Conservation (phyloP, 2,329 filamentous ascomycete species). For the Colletotrichum paranaense region DNA sequence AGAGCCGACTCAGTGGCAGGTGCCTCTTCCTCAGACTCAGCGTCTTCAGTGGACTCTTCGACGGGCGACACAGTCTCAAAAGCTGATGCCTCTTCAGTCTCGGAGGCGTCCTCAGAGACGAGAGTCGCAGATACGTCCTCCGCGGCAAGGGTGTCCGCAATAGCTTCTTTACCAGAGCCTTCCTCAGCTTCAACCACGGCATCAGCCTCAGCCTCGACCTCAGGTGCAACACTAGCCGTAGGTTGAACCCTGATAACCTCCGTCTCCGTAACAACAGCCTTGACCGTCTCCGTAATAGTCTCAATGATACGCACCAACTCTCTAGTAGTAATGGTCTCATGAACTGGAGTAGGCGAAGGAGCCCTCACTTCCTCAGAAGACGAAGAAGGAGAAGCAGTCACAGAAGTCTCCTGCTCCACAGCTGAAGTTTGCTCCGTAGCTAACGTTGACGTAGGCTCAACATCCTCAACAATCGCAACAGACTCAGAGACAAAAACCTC, state of each 20-base stretch:
- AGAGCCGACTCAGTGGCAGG: not conserved
- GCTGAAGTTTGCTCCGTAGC: not conserved
- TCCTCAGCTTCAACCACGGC: not conserved
- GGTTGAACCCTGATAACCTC: constrained; percentile 29
- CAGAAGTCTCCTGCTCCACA: not conserved
- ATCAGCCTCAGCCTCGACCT: not conserved
- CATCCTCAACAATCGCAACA: not conserved
- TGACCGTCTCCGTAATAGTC: constrained; percentile 44
- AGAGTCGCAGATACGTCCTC: not conserved
- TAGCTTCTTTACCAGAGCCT: not conserved
- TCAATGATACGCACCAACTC: constrained; percentile 48
- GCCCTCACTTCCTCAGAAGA: not conserved
- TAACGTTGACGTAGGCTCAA: not conserved
- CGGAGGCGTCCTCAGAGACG: not conserved
- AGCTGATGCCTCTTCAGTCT: not conserved
- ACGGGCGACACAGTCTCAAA: not conserved
- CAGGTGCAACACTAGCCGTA: not conserved
- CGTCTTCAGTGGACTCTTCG: not conserved
- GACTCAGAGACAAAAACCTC: not conserved
- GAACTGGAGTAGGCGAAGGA: constrained; percentile 21
- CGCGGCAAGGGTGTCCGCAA: not conserved
- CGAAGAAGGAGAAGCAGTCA: not conserved
- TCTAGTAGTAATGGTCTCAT: constrained; percentile 42
- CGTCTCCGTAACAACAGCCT: constrained; percentile 42
- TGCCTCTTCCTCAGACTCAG: not conserved